phyloP scores from a whole-genome alignment of 2,329 filamentous ascomycete genomes.

The Sporothrix pseudoabietina region DNA sequence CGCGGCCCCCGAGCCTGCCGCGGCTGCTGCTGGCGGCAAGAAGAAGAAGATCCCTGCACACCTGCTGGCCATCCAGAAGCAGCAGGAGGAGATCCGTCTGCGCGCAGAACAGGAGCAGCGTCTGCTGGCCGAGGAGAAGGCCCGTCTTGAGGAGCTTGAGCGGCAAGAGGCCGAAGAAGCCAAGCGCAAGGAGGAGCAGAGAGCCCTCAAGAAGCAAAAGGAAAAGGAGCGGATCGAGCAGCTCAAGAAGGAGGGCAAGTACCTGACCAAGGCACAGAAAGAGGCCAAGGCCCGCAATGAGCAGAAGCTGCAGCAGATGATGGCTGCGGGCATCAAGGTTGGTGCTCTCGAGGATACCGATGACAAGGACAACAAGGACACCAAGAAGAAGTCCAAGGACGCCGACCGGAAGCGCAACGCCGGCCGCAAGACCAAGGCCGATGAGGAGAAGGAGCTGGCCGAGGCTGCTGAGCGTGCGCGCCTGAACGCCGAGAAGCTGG shows the following conservation, averaged over 20 bases:
- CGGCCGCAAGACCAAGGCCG: conserved; percentile 60
- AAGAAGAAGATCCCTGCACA: conserved; percentile 91
- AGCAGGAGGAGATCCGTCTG: conserved; percentile 75
- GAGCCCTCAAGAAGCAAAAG: conserved; percentile 77
- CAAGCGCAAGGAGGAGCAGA: conserved; percentile 71
- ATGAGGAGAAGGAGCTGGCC: conserved; percentile 76
- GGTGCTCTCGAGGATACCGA: conserved; percentile 56
- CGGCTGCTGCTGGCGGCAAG: conserved; percentile 57
- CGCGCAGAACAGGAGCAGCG: conserved; percentile 65
- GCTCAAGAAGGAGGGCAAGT: conserved; percentile 85
- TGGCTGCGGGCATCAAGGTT: conserved; percentile 74
- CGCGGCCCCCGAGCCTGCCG: conserved; percentile 49
- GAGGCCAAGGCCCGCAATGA: conserved; percentile 79
- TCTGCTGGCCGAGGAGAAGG: conserved; percentile 63
- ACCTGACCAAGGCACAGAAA: conserved; percentile 81
- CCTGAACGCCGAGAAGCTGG: conserved; percentile 66
- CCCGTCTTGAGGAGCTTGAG: conserved; percentile 66
- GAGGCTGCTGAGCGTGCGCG: conserved; percentile 75
- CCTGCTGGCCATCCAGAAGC: conserved; percentile 73
- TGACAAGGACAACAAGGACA: conserved; percentile 62
- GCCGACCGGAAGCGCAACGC: conserved; percentile 74
- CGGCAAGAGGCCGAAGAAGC: conserved; percentile 65
- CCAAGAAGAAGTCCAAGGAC: conserved; percentile 77
- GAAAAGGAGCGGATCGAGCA: conserved; percentile 86
- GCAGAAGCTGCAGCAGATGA: conserved; percentile 80